These are phyloP conservation scores for Mesotaenium endlicherianum DNA, from an alignment of 139 green algal genomes.

Conservation along the genomic window DNA sequence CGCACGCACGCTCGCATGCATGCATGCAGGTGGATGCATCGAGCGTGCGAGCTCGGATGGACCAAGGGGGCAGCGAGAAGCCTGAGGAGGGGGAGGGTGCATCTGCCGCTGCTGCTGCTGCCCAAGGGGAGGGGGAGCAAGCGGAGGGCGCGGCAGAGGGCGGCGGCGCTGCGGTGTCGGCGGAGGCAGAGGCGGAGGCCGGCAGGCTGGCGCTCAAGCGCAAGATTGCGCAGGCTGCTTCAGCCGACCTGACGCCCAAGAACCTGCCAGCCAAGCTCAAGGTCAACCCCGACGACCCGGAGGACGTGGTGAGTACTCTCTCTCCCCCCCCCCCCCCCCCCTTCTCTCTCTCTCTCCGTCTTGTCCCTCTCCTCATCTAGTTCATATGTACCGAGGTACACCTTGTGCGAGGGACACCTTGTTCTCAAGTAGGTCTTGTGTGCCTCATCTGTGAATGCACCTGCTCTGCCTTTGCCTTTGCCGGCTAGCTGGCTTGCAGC, in stretches of 20 bases:
- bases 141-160: neutral
- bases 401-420: neutral
- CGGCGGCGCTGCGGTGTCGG: slow-evolving; percentile 7
- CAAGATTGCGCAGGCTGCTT: slow-evolving; percentile 37
- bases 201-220: slow-evolving; percentile 31
- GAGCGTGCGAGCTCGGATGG: too few relatives aligned
- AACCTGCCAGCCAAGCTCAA: slow-evolving; percentile 28
- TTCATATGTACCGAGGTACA: neutral
- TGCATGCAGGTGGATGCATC: too few relatives aligned
- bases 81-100: neutral
- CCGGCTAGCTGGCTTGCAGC: neutral
- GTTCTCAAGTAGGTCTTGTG: neutral
- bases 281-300: slow-evolving; percentile 47
- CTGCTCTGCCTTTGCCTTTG: neutral
- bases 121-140: neutral
- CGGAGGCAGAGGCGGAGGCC: slow-evolving; percentile 40
- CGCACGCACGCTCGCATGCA: neutral
- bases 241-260: slow-evolving; percentile 9
- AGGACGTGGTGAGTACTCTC: slow-evolving; percentile 46
- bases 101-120: neutral
- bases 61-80: too few relatives aligned
- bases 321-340: neutral
- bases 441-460: neutral
- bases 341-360: neutral
- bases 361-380: slow-evolving; percentile 13